phyloP scores from a whole-genome alignment of 2,329 filamentous ascomycete genomes.

The Aureobasidium zeae region DNA sequence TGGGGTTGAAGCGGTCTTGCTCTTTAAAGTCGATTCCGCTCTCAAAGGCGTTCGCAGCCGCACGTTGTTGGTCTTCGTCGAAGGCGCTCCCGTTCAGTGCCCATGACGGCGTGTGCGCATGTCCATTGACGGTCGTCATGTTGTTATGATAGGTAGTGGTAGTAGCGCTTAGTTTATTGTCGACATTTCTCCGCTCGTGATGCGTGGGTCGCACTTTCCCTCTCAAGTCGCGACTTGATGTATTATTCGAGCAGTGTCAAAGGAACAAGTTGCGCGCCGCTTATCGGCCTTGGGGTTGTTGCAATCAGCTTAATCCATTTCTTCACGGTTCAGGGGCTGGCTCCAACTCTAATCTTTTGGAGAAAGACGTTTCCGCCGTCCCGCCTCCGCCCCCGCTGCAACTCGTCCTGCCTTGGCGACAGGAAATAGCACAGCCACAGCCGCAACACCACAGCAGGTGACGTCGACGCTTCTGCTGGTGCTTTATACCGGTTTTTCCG shows the following conservation, averaged over 20 bases:
- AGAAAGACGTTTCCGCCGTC: neutral
- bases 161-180: neutral
- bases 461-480: slow-evolving; percentile 8
- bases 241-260: no score
- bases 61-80: slow-evolving; percentile 1
- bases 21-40: slow-evolving; percentile 13
- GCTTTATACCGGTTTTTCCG: neutral
- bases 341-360: slow-evolving; percentile 8
- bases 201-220: no score
- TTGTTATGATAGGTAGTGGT: slow-evolving; percentile 5
- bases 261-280: no score
- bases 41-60: slow-evolving; percentile 4
- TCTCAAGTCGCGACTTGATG: no score
- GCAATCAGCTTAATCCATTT: no score
- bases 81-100: slow-evolving; percentile 4
- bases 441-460: neutral
- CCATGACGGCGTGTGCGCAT: slow-evolving; percentile 8
- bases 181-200: no score
- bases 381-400: slow-evolving; percentile 5
- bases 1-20: slow-evolving; percentile 11
- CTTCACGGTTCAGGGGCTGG: slow-evolving; percentile 7
- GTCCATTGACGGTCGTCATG: neutral
- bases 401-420: neutral
- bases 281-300: no score
- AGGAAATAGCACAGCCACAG: slow-evolving; percentile 4